phyloP scores from a whole-genome alignment of 495 filamentous ascomycete genomes.

The Neurospora sp. region DNA sequence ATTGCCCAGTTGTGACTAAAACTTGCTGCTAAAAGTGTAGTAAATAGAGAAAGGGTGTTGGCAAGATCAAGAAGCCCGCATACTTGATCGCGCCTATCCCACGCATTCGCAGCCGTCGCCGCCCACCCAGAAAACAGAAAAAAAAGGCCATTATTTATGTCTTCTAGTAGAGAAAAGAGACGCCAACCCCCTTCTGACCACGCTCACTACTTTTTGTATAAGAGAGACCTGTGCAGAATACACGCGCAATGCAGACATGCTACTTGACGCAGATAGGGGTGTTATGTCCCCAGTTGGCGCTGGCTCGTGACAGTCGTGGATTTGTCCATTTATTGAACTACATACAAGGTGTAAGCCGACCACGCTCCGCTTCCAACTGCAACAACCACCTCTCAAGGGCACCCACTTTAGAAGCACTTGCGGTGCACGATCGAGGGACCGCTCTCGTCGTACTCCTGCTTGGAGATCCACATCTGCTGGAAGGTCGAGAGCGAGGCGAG shows the following conservation, averaged over 20 bases:
- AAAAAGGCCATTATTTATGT: constrained; percentile 25
- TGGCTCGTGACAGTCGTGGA: constrained; percentile 21
- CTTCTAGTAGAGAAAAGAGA: constrained; percentile 32
- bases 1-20: not conserved
- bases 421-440: constrained; percentile 99
- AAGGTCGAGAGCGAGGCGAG: constrained; percentile 98
- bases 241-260: constrained; percentile 30
- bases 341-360: not conserved
- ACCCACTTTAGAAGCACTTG: constrained; percentile 96
- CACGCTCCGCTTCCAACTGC: not conserved
- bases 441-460: constrained; percentile 99
- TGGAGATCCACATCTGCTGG: constrained; percentile 99
- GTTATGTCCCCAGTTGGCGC: constrained; percentile 23
- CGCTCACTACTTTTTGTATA: constrained; percentile 40
- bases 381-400: not conserved
- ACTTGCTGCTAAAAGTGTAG: not conserved
- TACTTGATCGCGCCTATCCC: constrained; percentile 35
- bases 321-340: constrained; percentile 12
- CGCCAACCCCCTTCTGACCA: constrained; percentile 36
- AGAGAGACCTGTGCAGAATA: constrained; percentile 38
- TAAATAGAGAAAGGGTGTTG: not conserved
- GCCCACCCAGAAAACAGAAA: constrained; percentile 31
- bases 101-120: constrained; percentile 22
- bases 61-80: constrained; percentile 13
- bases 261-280: constrained; percentile 20